Evolutionary conservation across 345 rosid genomes (phyloP).

Genomic region (Sisymbrium altissimum): DNA sequence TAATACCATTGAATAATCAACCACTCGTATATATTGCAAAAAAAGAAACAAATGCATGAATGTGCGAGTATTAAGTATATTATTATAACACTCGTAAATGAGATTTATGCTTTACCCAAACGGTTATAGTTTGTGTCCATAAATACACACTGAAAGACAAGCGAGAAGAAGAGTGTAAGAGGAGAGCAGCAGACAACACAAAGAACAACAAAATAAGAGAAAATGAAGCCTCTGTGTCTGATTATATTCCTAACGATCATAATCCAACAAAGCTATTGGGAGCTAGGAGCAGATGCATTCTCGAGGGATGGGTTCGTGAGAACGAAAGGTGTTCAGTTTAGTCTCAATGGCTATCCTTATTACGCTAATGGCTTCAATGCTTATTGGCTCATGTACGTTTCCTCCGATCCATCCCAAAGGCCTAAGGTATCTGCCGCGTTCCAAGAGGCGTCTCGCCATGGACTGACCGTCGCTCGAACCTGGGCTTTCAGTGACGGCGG

Average conservation of each 20-base stretch:
- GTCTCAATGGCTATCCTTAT: conserved; percentile 66
- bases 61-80: too few relatives aligned
- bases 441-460: conserved; percentile 61
- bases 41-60: too few relatives aligned
- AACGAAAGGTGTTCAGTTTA: conserved; percentile 57
- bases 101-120: not conserved
- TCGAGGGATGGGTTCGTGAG: conserved; percentile 61
- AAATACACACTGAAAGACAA: conserved; percentile 25
- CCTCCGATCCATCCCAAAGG: conserved; percentile 68
- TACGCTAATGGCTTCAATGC: conserved; percentile 92
- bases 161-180: not conserved
- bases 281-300: conserved; percentile 31
- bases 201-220: not conserved
- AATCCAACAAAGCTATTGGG: conserved; percentile 32
- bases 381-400: conserved; percentile 85
- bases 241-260: conserved; percentile 35
- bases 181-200: conserved; percentile 1
- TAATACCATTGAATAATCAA: not conserved
- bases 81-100: too few relatives aligned
- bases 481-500: conserved; percentile 96
- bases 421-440: conserved; percentile 57
- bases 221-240: conserved; percentile 44
- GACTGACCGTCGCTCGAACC: conserved; percentile 75
- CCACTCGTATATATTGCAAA: not conserved
- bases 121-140: conserved; percentile 20